Base-by-base conservation (phyloP, 495 filamentous ascomycete species). In the Penicillium canescens region DNA sequence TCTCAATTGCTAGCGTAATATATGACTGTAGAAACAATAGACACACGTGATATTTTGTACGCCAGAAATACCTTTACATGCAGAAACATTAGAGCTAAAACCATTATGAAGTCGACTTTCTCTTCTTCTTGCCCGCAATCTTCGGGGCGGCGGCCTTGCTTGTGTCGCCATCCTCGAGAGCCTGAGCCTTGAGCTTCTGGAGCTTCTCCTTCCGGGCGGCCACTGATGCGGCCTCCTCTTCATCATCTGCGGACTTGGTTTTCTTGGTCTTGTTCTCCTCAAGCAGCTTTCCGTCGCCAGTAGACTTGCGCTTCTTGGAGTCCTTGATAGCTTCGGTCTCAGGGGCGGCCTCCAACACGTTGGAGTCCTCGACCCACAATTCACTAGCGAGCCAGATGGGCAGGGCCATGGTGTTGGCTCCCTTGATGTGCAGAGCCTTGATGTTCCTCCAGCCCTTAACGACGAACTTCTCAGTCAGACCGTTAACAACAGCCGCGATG, bases 361-460 rank as follows among this genome's bases (percentile, higher is more conserved):
- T 89, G 18, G 71, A 77, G 57, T 92, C 88, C 46, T 91, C 88
- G 31, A 87, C 74, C 90, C 92, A 98, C 46, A 98, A 72, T 75
- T 98, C 89, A 62, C 86, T 83, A 8, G 94, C 88, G 63, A 97
- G 76, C 88, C 90, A 98, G 55, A 98, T 85, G 12, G 94, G 94
- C 59, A 98, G 75, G 11, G 92, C 90, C 53, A 83, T 87, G 9
- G 91, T 95, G 59, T 86, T 83, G 9, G 89, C 85, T 6, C 88
- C 87, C 78, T 98, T 98, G 72, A 98, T 78, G 73, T 96, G 91
- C 42, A 98, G 67, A 42, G 81, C 80, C 69, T 86, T 85, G 45
- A 98, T 82, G 64, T 89, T 91, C 54, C 82, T 81, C 92, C 92
- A 97, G 50, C 89, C 85, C 60, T 90, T 85, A 5, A 91, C 80